Evolutionary conservation across 768 basidiomycete genomes (phyloP), one percentile per base, ranked within the genome.

Genomic region (Filobasidium wieringae): DNA sequence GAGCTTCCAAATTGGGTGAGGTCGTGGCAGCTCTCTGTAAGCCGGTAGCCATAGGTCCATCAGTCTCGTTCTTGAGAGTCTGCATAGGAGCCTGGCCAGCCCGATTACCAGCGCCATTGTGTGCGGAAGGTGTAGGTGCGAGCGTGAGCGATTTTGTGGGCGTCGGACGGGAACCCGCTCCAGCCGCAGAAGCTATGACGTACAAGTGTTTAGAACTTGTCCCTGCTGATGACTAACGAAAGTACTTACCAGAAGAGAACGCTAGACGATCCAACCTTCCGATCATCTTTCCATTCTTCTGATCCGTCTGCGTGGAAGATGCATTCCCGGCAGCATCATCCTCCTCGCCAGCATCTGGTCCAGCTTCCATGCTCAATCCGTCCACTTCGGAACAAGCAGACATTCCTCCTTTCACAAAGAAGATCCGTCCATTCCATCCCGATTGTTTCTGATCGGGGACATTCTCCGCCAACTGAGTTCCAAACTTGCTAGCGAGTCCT

Each of bases 391-490:
- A 72, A 39, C 85, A 72, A 7, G 68, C 72, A 12, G 37, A 27
- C 26, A 67, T 63, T 4, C 92, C 92, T 29, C 92, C 92, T 55
- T 80, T 79, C 51, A 95, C 72, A 83, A 88, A 93, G 30, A 76
- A 78, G 4, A 97, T 78, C 47, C 84, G 78, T 17, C 86, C 84
- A 0, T 69, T 39, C 66, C 76, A 83, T 15, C 80, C 82, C 59
- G 69, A 66, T 47, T 47, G 19, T 22, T 26, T 47, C 3, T 19
- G 22, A 22, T 22, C 22, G n/a, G 24, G 29, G 17, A 40, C 49
- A 36, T 19, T 39, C n/a, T 43, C 51, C 11, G 12, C 22, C 24
- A 30, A 24, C 5, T 63, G 66, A 29, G 66, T 61, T 26, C 72
- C 71, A 53, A 77, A 76, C 62, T 78, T 78, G 55, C 59, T 58